A percentile compares a stretch with the other conserved stretches of the same genome.
phyloP scores from a whole-genome alignment of 2,329 filamentous ascomycete genomes.

The Chaetomiaceae sp. region DNA sequence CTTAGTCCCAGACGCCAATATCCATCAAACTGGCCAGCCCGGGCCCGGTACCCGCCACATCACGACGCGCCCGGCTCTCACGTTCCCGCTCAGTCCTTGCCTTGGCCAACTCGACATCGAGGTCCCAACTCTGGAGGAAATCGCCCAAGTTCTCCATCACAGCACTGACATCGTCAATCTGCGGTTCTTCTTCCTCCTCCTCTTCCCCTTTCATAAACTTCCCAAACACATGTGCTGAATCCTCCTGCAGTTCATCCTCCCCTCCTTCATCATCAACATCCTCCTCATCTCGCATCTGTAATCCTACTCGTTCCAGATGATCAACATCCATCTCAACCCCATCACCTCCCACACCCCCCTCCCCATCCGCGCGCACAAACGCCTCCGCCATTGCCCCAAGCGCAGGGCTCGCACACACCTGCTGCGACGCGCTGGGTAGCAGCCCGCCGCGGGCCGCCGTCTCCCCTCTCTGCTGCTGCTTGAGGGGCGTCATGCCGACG shows the following conservation, averaged over 20 bases:
- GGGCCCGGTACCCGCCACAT: background rate
- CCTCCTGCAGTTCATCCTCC: constrained; percentile 1
- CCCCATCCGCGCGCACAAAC: constrained; percentile 41
- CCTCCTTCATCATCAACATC: constrained; percentile 10
- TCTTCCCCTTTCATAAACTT: background rate
- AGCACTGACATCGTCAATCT: constrained; percentile 39
- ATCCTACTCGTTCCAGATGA: background rate
- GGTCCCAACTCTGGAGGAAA: constrained; percentile 34
- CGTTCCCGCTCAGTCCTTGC: constrained; percentile 8
- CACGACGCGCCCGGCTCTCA: background rate
- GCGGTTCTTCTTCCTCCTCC: constrained; percentile 10
- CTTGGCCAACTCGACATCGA: constrained; percentile 33
- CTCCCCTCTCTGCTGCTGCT: background rate
- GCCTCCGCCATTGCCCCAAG: constrained; percentile 44
- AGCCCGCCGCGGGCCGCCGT: constrained; percentile 18
- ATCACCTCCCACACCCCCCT: constrained; percentile 1
- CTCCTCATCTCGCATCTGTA: background rate
- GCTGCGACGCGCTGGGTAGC: constrained; percentile 39
- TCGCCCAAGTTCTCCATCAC: constrained; percentile 42
- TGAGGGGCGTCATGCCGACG: background rate
- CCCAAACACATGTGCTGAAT: constrained; percentile 3
- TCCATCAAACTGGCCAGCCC: constrained; percentile 8
- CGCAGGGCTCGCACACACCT: constrained; percentile 33
- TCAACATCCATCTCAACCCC: background rate
- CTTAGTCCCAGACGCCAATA: constrained; percentile 11